phyloP scores from a whole-genome alignment of 768 basidiomycete species.

The Brasilioporus rufonigricans region DNA sequence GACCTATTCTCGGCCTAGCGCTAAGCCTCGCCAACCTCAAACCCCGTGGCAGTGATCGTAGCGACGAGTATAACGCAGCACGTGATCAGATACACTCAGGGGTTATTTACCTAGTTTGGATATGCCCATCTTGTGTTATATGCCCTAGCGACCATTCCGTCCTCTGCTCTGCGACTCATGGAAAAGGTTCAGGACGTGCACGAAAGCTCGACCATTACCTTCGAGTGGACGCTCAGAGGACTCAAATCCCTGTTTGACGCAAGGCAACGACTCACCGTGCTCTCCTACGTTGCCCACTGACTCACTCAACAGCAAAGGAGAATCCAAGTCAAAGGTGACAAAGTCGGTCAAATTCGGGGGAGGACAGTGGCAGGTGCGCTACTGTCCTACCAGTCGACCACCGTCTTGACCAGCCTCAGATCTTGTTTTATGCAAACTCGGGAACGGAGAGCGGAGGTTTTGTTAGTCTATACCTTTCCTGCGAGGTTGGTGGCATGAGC shows the following conservation, averaged over 20 bases:
- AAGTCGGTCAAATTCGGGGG: slow-evolving; percentile 75
- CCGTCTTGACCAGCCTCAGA: slow-evolving; percentile 38
- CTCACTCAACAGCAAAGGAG: slow-evolving; percentile 54
- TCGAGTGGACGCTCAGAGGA: slow-evolving; percentile 77
- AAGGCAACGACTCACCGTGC: slow-evolving; percentile 36
- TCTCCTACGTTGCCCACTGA: too few species aligned
- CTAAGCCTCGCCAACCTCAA: too few species aligned
- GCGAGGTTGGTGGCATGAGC: slow-evolving; percentile 56
- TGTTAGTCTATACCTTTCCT: slow-evolving; percentile 77
- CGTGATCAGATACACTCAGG: not conserved
- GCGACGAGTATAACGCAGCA: not conserved
- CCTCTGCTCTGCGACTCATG: too few species aligned
- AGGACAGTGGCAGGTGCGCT: slow-evolving; percentile 68
- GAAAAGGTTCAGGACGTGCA: slow-evolving; percentile 38
- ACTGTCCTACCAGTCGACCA: not conserved
- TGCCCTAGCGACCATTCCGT: not conserved
- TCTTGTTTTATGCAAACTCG: slow-evolving; percentile 83
- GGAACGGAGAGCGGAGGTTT: slow-evolving; percentile 60
- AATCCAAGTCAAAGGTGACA: slow-evolving; percentile 71
- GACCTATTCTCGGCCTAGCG: too few species aligned
- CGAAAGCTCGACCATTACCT: slow-evolving; percentile 57
- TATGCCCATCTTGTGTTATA: not conserved
- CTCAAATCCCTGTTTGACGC: slow-evolving; percentile 74
- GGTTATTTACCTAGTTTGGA: not conserved
- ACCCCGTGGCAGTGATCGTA: slow-evolving; percentile 1